phyloP scores from a whole-genome alignment of 352 stramenopile genomes.

The Pythium pectinolyticum region DNA sequence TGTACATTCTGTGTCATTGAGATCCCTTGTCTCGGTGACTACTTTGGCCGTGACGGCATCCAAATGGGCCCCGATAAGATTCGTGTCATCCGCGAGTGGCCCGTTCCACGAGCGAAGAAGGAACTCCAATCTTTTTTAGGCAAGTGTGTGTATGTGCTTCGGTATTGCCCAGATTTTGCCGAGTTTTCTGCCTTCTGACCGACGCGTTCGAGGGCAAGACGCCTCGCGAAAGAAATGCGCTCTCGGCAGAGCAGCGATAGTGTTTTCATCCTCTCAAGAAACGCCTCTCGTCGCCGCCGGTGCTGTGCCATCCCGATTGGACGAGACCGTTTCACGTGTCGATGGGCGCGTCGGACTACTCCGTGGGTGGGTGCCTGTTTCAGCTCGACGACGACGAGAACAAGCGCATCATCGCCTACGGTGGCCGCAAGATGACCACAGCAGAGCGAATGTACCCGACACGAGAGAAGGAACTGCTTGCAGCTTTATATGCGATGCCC shows the following conservation, averaged over 20 bases:
- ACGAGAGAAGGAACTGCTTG: constrained; percentile 17
- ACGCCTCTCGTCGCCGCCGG: neutral
- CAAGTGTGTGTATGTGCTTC: constrained; percentile 17
- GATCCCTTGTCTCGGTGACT: constrained; percentile 35
- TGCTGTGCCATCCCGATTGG: constrained; percentile 9
- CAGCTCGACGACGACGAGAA: constrained; percentile 8
- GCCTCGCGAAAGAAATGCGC: neutral
- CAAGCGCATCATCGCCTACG: constrained; percentile 12
- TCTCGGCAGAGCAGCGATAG: constrained; percentile 1
- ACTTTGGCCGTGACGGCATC: constrained; percentile 18
- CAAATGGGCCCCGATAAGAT: constrained; percentile 26
- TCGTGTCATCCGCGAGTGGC: constrained; percentile 11
- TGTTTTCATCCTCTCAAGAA: constrained; percentile 13
- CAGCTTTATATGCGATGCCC: constrained; percentile 8
- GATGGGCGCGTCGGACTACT: constrained; percentile 18
- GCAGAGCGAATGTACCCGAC: constrained; percentile 12
- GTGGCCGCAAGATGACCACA: constrained; percentile 14
- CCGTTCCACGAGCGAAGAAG: constrained; percentile 7
- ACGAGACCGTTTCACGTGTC: constrained; percentile 4
- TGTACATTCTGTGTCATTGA: constrained; percentile 26
- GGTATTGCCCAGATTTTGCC: constrained; percentile 20
- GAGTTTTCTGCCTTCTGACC: constrained; percentile 11
- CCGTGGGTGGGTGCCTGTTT: constrained; percentile 17
- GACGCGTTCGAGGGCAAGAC: constrained; percentile 1
- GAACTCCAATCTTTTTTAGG: constrained; percentile 20